A percentile compares a stretch with the other conserved stretches of the same genome.
phyloP scores from a whole-genome alignment of 306 rosid genomes.

The Medicago ruthenica region DNA sequence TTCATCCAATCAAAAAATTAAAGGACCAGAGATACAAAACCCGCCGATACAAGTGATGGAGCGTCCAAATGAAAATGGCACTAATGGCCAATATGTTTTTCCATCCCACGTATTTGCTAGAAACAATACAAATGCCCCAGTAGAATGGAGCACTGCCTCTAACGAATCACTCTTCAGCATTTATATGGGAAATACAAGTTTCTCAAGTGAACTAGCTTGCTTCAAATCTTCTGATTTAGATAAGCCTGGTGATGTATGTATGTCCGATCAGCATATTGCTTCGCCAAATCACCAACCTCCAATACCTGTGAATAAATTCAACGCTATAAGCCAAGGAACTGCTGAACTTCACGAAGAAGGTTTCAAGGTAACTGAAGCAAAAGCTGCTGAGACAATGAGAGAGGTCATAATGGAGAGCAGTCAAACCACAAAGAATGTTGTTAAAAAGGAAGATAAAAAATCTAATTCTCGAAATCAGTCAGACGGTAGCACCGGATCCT shows the following conservation, averaged over 20 bases:
- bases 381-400: slow-evolving; percentile 79
- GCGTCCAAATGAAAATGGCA: slow-evolving; percentile 46
- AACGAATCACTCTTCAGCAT: slow-evolving; percentile 92
- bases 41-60: slow-evolving; percentile 81
- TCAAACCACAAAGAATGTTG: slow-evolving; percentile 23
- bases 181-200: slow-evolving; percentile 84
- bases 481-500: slow-evolving; percentile 61
- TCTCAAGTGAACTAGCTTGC: slow-evolving; percentile 60
- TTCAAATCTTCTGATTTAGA: slow-evolving; percentile 43
- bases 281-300: slow-evolving; percentile 44
- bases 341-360: slow-evolving; percentile 39
- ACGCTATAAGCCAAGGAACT: slow-evolving; percentile 43
- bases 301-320: slow-evolving; percentile 41
- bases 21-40: slow-evolving; percentile 49
- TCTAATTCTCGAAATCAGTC: slow-evolving; percentile 38
- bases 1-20: slow-evolving; percentile 12
- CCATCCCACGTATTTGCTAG: slow-evolving; percentile 80
- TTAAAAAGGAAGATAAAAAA: slow-evolving; percentile 24
- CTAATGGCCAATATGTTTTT: slow-evolving; percentile 55
- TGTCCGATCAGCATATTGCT: slow-evolving; percentile 38
- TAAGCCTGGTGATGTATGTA: slow-evolving; percentile 44
- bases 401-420: slow-evolving; percentile 71
- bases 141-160: slow-evolving; percentile 83
- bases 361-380: slow-evolving; percentile 52
- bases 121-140: slow-evolving; percentile 53